phyloP scores from a whole-genome alignment of 306 rosid genomes.

The Citrullus amarus region DNA sequence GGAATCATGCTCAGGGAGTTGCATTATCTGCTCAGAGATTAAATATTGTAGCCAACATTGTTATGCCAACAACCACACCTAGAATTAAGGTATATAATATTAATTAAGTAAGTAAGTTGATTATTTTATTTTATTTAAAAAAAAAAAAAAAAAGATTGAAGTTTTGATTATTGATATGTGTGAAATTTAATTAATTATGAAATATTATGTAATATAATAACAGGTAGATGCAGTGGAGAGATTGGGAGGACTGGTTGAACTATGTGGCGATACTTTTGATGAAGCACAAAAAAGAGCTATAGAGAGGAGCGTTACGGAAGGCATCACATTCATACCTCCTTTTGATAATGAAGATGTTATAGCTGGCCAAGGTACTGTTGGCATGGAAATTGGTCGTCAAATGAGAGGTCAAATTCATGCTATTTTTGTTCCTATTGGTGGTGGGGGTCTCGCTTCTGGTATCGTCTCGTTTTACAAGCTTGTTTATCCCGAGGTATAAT shows the following conservation, averaged over 20 bases:
- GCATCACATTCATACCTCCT: conserved; percentile 63
- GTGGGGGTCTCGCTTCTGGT: conserved; percentile 90
- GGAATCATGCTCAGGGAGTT: conserved; percentile 98
- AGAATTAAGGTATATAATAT: conserved; percentile 50
- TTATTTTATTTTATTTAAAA: no score
- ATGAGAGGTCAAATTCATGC: conserved; percentile 51
- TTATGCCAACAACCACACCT: conserved; percentile 78
- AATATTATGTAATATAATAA: no score
- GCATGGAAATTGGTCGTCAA: conserved; percentile 86
- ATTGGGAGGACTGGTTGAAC: conserved; percentile 62
- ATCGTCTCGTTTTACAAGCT: conserved; percentile 86
- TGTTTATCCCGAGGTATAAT: conserved; percentile 51
- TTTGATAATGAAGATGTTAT: conserved; percentile 88
- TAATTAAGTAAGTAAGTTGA: no score
- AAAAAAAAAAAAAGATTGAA: no score
- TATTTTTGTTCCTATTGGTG: conserved; percentile 93
- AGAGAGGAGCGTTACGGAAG: conserved; percentile 34
- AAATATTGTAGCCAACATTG: conserved; percentile 54
- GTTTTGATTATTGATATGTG: no score
- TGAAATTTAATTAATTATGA: no score
- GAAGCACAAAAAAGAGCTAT: conserved; percentile 77
- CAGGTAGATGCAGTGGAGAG: conserved; percentile 56
- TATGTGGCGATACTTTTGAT: conserved; percentile 62
- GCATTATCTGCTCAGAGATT: conserved; percentile 73
- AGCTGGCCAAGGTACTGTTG: conserved; percentile 87